Evolutionary conservation across 2,329 filamentous ascomycete genomes (phyloP), one percentile per base, ranked within the genome.

Genomic region (Clonostachys byssicola): DNA sequence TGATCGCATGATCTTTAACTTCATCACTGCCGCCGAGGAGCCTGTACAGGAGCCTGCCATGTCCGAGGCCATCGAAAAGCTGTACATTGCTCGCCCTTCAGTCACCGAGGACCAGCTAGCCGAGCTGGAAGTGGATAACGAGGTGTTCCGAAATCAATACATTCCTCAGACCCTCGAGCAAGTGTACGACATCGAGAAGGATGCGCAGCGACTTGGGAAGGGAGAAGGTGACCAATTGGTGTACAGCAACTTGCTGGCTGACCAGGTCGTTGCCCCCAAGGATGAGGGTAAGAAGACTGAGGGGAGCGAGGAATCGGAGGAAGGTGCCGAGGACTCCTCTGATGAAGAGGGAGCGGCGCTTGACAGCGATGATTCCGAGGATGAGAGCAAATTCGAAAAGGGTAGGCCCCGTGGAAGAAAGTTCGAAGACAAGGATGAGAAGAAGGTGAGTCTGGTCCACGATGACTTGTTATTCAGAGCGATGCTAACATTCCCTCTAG

Each of bases 151-250:
- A 58, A 88, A 96, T 59, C 90, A 96, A 65, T 99, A 95, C 65
- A 97, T 99, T 45, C 94, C 94, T 1, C 92, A 96, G 66, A 97
- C 89, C 0, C 76, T 99, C 40, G 89, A 97, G 56, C 90, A 99
- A 61, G 92, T 99, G 5, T 96, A 96, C 65, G 92, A 99, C 62
- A 85, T 96, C 44, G 94, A 97, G 67, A 86, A 92, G 56, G 94
- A 97, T 56, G 89, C 85, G 3, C 85, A 89, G 56, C 85, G 84
- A 63, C 79, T 96, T 18, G 81, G 81, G 8, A 77, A 83, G 40
- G 91, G 90, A 6, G 78, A 87, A 53, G 88, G 85, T 17, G 80
- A 82, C 12, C 83, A 87, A n/a, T 75, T 96, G 0, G 82, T 96
- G 2, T 97, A 97, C 70, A 83, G 85, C 52, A 88, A 89, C 54